Percentiles rank a stretch among this genome's conserved stretches.
These are phyloP conservation scores for Antarctomyces pellizariae DNA, from an alignment of 495 filamentous ascomycete genomes.

Conservation along the genomic window DNA sequence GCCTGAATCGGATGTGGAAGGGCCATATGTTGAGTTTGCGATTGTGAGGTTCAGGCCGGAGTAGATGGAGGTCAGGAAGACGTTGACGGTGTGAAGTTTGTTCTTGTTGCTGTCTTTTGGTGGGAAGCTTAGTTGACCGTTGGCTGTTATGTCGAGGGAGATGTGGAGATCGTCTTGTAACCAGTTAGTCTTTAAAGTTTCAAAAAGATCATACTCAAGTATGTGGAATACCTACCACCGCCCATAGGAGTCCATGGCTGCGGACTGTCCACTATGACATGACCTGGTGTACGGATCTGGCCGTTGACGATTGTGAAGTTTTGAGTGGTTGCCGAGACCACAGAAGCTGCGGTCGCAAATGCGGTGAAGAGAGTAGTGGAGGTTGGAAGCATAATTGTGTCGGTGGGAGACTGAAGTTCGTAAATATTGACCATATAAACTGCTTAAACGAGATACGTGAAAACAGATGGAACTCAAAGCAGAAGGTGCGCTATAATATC, in stretches of 20 bases:
- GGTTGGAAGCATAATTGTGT: no score
- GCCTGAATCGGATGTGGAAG: conserved; percentile 29
- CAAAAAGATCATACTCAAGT: conserved; percentile 1
- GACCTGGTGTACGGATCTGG: conserved; percentile 39
- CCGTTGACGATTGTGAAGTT: conserved; percentile 32
- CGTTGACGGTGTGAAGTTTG: conserved; percentile 34
- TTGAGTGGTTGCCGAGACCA: no score
- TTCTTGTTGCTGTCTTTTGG: conserved; percentile 23
- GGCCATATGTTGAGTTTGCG: conserved; percentile 34
- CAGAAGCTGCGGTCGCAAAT: no score
- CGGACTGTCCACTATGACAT: conserved; percentile 37
- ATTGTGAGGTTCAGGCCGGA: conserved; percentile 43
- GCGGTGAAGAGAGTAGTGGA: no score
- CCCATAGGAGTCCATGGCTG: conserved; percentile 44
- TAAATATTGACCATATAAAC: no score
- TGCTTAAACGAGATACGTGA: no score
- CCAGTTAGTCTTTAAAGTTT: background rate
- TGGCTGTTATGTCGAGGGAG: conserved; percentile 38
- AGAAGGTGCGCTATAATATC: no score
- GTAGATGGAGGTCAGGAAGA: conserved; percentile 38
- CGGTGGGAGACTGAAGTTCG: no score
- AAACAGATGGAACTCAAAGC: no score
- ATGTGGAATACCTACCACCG: conserved; percentile 23
- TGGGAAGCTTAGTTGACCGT: conserved; percentile 35
- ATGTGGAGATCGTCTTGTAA: conserved; percentile 34